Percentiles rank a stretch among this genome's conserved stretches.
phyloP scores from a whole-genome alignment of 306 rosid genomes.

The apple (Malus domestica) region DNA sequence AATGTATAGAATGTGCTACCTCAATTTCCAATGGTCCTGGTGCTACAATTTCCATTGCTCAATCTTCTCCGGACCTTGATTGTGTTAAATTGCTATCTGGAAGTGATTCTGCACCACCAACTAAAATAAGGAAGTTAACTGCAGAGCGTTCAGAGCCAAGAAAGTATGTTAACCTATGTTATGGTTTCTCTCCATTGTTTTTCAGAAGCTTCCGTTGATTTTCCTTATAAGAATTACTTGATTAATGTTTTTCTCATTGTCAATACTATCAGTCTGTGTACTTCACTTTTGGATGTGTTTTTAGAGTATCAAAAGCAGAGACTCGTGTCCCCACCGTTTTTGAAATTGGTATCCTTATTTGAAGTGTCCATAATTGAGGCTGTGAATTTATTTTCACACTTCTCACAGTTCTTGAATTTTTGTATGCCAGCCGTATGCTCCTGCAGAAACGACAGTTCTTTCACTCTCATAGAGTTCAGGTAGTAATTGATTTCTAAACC shows the following conservation, averaged over 20 bases:
- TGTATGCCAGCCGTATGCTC: conserved; percentile 65
- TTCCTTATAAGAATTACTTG: background rate
- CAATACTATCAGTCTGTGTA: background rate
- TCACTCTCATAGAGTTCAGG: conserved; percentile 99
- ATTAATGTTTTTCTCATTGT: background rate
- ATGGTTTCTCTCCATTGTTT: background rate
- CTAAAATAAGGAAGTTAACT: conserved; percentile 62
- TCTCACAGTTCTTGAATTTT: conserved; percentile 4
- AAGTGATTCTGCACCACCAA: conserved; percentile 57
- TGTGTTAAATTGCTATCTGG: conserved; percentile 47
- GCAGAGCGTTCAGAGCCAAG: conserved; percentile 69
- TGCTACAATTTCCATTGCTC: conserved; percentile 63
- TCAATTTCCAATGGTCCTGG: conserved; percentile 72
- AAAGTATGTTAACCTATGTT: conserved; percentile 48
- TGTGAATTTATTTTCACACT: conserved; percentile 17
- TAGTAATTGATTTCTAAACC: conserved; percentile 25
- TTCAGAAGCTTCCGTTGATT: background rate
- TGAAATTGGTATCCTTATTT: background rate
- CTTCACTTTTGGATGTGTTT: background rate
- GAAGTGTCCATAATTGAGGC: conserved; percentile 5
- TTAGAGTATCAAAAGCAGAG: background rate
- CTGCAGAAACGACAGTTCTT: conserved; percentile 94
- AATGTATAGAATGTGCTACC: conserved; percentile 54
- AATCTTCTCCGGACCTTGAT: conserved; percentile 65
- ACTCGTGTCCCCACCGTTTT: background rate